Percentiles rank a stretch among this genome's conserved stretches.
Evolutionary conservation across 208 protist genomes (phyloP).

Genomic region (Trypanosoma grayi): DNA sequence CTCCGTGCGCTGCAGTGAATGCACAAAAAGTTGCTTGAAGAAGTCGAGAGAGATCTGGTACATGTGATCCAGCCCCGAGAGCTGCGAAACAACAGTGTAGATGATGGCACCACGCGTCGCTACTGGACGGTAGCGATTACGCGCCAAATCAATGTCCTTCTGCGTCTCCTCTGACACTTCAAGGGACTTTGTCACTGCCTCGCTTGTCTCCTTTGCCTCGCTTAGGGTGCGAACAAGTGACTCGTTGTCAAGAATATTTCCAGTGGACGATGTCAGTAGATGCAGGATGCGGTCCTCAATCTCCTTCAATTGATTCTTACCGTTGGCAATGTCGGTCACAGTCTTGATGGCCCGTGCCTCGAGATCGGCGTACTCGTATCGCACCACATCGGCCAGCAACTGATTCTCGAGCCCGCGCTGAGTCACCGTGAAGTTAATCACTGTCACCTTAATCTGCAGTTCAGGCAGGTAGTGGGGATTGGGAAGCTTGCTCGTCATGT

Average conservation of each 20-base stretch:
- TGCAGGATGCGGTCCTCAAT: conserved; percentile 94
- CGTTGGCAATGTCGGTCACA: conserved; percentile 92
- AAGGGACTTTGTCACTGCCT: conserved; percentile 89
- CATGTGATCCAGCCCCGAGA: conserved; percentile 92
- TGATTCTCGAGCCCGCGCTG: conserved; percentile 91
- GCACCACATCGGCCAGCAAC: conserved; percentile 91
- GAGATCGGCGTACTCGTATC: conserved; percentile 90
- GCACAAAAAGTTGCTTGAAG: conserved; percentile 91
- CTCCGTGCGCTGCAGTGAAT: conserved; percentile 90
- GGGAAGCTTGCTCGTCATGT: conserved; percentile 95
- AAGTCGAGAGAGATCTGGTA: conserved; percentile 94
- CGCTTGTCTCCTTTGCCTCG: conserved; percentile 90
- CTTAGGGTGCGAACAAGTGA: conserved; percentile 94
- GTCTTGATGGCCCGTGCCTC: conserved; percentile 91
- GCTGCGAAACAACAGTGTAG: conserved; percentile 94
- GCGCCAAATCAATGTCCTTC: conserved; percentile 91
- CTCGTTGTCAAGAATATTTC: conserved; percentile 97
- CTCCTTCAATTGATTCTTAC: conserved; percentile 93
- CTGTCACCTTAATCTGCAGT: conserved; percentile 92
- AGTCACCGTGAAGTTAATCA: conserved; percentile 96
- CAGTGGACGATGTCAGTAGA: conserved; percentile 89
- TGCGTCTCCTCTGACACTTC: conserved; percentile 92
- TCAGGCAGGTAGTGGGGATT: conserved; percentile 97
- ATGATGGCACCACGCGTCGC: conserved; percentile 93
- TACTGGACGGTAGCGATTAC: conserved; percentile 92